Conservation (phyloP, 2,329 filamentous ascomycete species). For the Claviceps paspali region DNA sequence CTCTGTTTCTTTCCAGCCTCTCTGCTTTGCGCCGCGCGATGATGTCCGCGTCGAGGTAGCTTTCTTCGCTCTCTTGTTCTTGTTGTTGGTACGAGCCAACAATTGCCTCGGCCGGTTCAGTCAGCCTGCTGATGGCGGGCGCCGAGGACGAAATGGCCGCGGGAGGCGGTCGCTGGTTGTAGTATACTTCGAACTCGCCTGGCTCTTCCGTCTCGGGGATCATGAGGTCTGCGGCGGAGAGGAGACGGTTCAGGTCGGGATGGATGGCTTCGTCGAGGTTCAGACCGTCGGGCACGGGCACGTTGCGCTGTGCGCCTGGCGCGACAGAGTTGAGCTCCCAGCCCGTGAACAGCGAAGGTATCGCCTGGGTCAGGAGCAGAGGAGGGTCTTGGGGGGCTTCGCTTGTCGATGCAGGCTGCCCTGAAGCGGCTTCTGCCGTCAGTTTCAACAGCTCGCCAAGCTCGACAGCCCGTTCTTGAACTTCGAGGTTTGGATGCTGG, state of each 20-base stretch:
- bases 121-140: conserved; percentile 39
- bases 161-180: conserved; percentile 39
- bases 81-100: conserved; percentile 44
- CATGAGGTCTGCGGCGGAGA: conserved; percentile 42
- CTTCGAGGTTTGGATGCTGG: conserved; percentile 74
- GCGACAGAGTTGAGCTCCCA: conserved; percentile 90
- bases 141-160: conserved; percentile 33
- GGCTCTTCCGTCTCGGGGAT: conserved; percentile 36
- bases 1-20: conserved; percentile 65
- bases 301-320: conserved; percentile 64
- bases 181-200: conserved; percentile 54
- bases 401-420: conserved; percentile 43
- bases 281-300: conserved; percentile 61
- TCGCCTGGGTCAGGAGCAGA: conserved; percentile 73
- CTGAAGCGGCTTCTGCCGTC: conserved; percentile 63
- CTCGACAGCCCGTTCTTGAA: conserved; percentile 88
- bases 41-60: conserved; percentile 57
- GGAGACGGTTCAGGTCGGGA: conserved; percentile 49
- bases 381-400: conserved; percentile 51
- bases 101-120: conserved; percentile 27
- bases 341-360: conserved; percentile 74
- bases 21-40: conserved; percentile 61
- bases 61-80: conserved; percentile 46
- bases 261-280: conserved; percentile 77
- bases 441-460: conserved; percentile 82